A percentile compares a stretch with the other conserved stretches of the same genome.
These are phyloP conservation scores for Pterocarpus macrocarpus DNA, from an alignment of 306 rosid species.

Conservation along the genomic window DNA sequence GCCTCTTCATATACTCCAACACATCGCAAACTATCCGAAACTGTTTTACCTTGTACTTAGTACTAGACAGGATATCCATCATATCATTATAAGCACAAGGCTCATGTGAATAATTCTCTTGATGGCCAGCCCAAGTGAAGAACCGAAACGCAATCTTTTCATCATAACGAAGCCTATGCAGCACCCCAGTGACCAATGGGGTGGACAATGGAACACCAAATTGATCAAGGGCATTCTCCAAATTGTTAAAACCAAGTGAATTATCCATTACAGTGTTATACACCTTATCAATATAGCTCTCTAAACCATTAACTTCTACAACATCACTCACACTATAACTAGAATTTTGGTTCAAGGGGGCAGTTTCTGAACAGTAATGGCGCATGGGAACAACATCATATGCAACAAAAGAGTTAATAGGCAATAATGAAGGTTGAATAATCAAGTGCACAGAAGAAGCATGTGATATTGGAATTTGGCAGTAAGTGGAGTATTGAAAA, in stretches of 20 bases:
- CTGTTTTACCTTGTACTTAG: slow-evolving; percentile 79
- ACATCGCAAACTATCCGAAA: slow-evolving; percentile 86
- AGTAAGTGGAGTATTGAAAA: slow-evolving; percentile 31
- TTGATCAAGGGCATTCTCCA: slow-evolving; percentile 75
- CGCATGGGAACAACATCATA: slow-evolving; percentile 17
- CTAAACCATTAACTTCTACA: slow-evolving; percentile 41
- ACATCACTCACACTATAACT: slow-evolving; percentile 40
- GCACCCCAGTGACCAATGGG: slow-evolving; percentile 72
- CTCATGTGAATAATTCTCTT: slow-evolving; percentile 79
- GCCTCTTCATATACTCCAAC: slow-evolving; percentile 92
- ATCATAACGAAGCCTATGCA: slow-evolving; percentile 75
- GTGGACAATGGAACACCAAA: slow-evolving; percentile 63
- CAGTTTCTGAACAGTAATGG: slow-evolving; percentile 61
- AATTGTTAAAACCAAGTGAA: slow-evolving; percentile 56
- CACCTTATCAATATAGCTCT: slow-evolving; percentile 58
- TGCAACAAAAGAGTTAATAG: too few species aligned
- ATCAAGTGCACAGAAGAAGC: slow-evolving; percentile 34
- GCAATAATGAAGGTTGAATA: slow-evolving; percentile 38
- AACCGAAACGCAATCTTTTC: slow-evolving; percentile 89
- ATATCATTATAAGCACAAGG: slow-evolving; percentile 72
- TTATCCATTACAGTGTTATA: slow-evolving; percentile 60
- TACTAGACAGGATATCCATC: slow-evolving; percentile 85
- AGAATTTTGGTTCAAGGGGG: slow-evolving; percentile 39
- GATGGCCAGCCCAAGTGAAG: slow-evolving; percentile 88
- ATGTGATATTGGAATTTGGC: slow-evolving; percentile 1